phyloP scores from a whole-genome alignment of 306 rosid species.

The Gynostemma pentaphyllum region DNA sequence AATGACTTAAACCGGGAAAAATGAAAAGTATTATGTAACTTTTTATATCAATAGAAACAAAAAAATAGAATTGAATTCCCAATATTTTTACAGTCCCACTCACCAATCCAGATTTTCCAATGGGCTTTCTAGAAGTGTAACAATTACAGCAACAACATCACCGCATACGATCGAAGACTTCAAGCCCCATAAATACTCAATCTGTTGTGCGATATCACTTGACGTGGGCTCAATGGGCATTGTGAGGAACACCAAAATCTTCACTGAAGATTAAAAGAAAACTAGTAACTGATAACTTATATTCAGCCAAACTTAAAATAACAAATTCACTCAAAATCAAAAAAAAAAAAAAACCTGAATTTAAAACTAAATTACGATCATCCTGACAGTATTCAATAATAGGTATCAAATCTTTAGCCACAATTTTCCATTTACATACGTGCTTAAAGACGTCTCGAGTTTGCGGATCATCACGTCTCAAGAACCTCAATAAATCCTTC shows the following conservation, averaged over 20 bases:
- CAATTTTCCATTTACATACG: constrained; percentile 78
- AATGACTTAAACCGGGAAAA: not conserved
- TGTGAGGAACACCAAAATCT: constrained; percentile 81
- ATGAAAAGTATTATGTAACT: too few relatives aligned
- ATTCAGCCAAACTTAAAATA: not conserved
- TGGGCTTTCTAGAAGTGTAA: constrained; percentile 63
- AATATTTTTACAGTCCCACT: constrained; percentile 10
- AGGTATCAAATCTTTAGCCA: constrained; percentile 65
- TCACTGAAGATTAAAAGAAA: constrained; percentile 35
- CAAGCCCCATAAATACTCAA: constrained; percentile 74
- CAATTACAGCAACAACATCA: constrained; percentile 43
- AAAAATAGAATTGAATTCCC: not conserved
- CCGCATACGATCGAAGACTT: constrained; percentile 62
- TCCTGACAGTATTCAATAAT: constrained; percentile 52
- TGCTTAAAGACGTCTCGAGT: constrained; percentile 76
- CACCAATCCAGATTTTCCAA: constrained; percentile 84
- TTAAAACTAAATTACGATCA: constrained; percentile 61
- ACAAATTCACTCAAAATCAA: not conserved
- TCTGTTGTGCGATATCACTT: constrained; percentile 54
- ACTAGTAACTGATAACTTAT: not conserved
- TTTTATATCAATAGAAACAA: not conserved
- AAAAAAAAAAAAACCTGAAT: constrained; percentile 37
- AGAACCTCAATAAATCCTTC: constrained; percentile 81
- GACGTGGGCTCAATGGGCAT: constrained; percentile 86
- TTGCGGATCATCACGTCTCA: constrained; percentile 88